These are phyloP conservation scores for Saccharomycopsis lassenensis DNA, from an alignment of 805 yeast species.

Conservation along the genomic window DNA sequence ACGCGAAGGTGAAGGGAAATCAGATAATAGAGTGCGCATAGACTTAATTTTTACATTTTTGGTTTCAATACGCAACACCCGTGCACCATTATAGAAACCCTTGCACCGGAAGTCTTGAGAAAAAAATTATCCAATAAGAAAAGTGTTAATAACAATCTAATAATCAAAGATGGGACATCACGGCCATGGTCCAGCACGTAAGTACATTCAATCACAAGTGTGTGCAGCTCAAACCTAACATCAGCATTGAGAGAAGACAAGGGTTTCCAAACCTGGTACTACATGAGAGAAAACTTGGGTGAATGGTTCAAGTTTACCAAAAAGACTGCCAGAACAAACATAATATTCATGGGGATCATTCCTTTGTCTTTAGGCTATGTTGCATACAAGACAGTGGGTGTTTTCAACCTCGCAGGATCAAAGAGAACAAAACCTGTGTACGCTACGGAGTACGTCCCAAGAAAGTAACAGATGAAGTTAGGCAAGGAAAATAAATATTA, in stretches of 20 bases:
- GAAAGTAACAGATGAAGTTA: slow-evolving; percentile 13
- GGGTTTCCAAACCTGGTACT: slow-evolving; percentile 16
- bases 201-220: slow-evolving; percentile 3
- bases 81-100: too few species aligned
- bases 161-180: slow-evolving; percentile 15
- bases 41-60: too few species aligned
- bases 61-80: too few species aligned
- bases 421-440: slow-evolving; percentile 16
- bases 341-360: slow-evolving; percentile 21
- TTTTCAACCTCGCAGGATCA: slow-evolving; percentile 3
- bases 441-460: slow-evolving; percentile 15
- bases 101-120: too few species aligned
- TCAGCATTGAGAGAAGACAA: slow-evolving; percentile 15
- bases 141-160: background rate
- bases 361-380: slow-evolving; percentile 26
- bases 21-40: too few species aligned
- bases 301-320: slow-evolving; percentile 17
- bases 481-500: too few species aligned
- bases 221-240: background rate
- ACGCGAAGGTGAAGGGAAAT: too few species aligned
- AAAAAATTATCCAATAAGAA: too few species aligned
- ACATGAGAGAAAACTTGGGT: slow-evolving; percentile 18
- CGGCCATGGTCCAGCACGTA: slow-evolving; percentile 18
- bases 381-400: slow-evolving; percentile 23
- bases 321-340: slow-evolving; percentile 14